Evolutionary conservation across 2,329 filamentous ascomycete species (phyloP).

Genomic region (Lasiodiplodia sp.): DNA sequence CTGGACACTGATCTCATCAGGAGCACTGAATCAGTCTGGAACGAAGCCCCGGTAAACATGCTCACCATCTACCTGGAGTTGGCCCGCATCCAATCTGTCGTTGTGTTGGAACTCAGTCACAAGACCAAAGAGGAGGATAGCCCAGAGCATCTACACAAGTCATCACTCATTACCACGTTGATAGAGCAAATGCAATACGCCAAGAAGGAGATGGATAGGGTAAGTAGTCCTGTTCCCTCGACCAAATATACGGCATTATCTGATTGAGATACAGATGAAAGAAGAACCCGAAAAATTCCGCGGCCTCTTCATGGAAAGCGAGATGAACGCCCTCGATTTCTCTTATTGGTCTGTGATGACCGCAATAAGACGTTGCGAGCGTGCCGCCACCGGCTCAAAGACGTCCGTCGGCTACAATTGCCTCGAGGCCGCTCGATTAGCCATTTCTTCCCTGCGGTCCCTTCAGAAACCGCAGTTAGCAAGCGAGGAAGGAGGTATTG

Average conservation of each 20-base stretch:
- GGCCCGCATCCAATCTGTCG: slow-evolving; percentile 41
- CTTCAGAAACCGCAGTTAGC: slow-evolving; percentile 34
- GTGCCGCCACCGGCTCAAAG: slow-evolving; percentile 39
- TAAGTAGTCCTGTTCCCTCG: slow-evolving; percentile 32
- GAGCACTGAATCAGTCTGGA: slow-evolving; percentile 35
- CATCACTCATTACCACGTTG: slow-evolving; percentile 30
- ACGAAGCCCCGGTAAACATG: slow-evolving; percentile 34
- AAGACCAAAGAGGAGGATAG: slow-evolving; percentile 29
- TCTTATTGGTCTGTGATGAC: slow-evolving; percentile 44
- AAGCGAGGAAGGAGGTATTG: background rate
- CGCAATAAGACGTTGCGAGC: slow-evolving; percentile 40
- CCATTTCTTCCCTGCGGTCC: slow-evolving; percentile 40
- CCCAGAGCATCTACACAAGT: slow-evolving; percentile 32
- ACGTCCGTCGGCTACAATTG: slow-evolving; percentile 41
- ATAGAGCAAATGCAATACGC: slow-evolving; percentile 4
- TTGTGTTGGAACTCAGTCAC: slow-evolving; percentile 14
- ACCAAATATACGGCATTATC: background rate
- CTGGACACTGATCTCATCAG: slow-evolving; percentile 36
- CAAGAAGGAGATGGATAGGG: background rate
- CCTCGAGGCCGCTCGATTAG: slow-evolving; percentile 41
- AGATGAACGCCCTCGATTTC: slow-evolving; percentile 37
- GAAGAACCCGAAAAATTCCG: slow-evolving; percentile 30
- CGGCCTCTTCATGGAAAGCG: slow-evolving; percentile 36
- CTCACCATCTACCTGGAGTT: slow-evolving; percentile 39
- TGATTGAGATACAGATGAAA: slow-evolving; percentile 33